Evolutionary conservation across 129 eudicot species (phyloP).

Genomic region (Oenanthe sinensis): DNA sequence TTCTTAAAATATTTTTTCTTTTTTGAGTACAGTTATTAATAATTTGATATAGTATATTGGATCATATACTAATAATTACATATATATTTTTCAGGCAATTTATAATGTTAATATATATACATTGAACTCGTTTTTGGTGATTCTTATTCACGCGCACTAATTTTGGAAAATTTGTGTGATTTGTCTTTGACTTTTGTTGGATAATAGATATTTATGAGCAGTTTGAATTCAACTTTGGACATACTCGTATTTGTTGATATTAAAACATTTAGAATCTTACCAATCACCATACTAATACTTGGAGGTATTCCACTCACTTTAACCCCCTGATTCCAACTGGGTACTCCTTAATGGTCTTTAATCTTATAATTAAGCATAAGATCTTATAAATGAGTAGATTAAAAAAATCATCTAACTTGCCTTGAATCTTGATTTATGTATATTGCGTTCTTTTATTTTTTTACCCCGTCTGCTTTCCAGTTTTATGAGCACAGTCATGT

Average conservation of each 20-base stretch:
- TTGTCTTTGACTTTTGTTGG: neutral
- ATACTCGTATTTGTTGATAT: neutral
- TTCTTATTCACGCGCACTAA: neutral
- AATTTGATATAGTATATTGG: neutral
- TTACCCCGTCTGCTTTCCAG: neutral
- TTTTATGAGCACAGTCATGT: neutral
- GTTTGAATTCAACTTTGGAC: neutral
- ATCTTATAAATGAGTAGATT: neutral
- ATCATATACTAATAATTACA: neutral
- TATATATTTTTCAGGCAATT: neutral
- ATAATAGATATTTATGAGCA: neutral
- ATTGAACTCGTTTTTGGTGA: neutral
- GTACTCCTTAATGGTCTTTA: neutral
- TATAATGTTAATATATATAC: neutral
- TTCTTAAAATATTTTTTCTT: no score
- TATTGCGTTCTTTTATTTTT: neutral
- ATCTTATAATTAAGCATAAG: neutral
- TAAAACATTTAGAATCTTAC: neutral
- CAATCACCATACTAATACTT: neutral
- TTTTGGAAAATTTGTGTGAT: neutral
- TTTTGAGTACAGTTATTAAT: no score
- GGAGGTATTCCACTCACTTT: neutral
- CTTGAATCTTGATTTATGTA: neutral
- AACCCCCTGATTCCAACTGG: neutral
- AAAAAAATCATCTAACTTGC: neutral